Conservation (phyloP, 768 basidiomycete genomes). For the Pleurotus tuoliensis region DNA sequence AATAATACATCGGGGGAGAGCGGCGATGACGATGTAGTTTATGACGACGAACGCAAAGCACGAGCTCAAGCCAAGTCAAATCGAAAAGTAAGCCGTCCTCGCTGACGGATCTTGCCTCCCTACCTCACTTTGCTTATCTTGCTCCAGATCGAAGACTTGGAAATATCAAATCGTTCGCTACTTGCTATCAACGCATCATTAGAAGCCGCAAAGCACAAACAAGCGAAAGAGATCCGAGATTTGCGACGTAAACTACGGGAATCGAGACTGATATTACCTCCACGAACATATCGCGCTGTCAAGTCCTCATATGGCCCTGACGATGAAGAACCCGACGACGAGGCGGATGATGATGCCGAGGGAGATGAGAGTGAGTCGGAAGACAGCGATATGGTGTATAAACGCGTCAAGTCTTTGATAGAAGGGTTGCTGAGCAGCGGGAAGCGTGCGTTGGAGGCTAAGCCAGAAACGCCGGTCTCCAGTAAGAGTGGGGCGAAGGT, state of each 20-base stretch:
- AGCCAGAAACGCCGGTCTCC: constrained; percentile 46
- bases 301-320: constrained; percentile 44
- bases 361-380: constrained; percentile 39
- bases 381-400: constrained; percentile 53
- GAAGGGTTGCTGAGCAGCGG: constrained; percentile 60
- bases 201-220: constrained; percentile 74
- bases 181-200: constrained; percentile 81
- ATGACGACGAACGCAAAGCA: constrained; percentile 38
- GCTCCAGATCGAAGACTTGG: constrained; percentile 81
- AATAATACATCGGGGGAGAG: constrained; percentile 24
- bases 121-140: background rate
- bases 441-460: constrained; percentile 56
- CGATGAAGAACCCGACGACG: constrained; percentile 40
- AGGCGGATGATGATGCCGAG: constrained; percentile 44
- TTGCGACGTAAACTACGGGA: constrained; percentile 80
- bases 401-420: constrained; percentile 59
- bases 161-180: constrained; percentile 86
- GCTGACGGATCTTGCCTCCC: background rate
- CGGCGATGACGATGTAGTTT: constrained; percentile 30
- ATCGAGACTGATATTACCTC: constrained; percentile 74
- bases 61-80: constrained; percentile 79
- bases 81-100: constrained; percentile 58
- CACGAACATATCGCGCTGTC: constrained; percentile 53
- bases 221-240: constrained; percentile 83
- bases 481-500: constrained; percentile 58